phyloP scores from a whole-genome alignment of 176 grass and related monocot species.

The Urochloa ruziziensis region DNA sequence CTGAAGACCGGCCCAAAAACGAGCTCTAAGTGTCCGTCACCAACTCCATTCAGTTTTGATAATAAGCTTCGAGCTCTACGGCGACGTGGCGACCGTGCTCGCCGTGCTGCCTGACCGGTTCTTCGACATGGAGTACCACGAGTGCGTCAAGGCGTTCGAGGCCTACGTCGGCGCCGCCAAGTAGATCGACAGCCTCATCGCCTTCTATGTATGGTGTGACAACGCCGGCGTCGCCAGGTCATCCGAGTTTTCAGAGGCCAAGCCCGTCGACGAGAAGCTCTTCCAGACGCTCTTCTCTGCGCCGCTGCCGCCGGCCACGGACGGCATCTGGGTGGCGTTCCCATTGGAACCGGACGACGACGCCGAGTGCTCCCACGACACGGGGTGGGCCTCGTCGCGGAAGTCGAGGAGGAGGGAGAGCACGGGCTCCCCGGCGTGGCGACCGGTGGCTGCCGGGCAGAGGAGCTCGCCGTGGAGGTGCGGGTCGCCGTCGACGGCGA shows the following conservation, averaged over 20 bases:
- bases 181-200: conserved; percentile 57
- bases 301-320: not conserved
- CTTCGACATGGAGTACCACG: conserved; percentile 79
- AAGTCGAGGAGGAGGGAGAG: too few species aligned
- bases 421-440: too few species aligned
- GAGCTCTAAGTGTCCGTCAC: too few species aligned
- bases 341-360: conserved; percentile 48
- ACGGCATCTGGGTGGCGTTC: conserved; percentile 60
- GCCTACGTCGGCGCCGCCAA: conserved; percentile 55
- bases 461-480: too few species aligned
- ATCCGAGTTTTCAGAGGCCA: conserved; percentile 56
- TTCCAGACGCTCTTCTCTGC: conserved; percentile 70
- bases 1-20: too few species aligned
- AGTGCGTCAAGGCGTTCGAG: conserved; percentile 73
- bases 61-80: conserved; percentile 54
- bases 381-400: too few species aligned
- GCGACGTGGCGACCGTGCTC: conserved; percentile 47
- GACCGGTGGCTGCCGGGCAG: too few species aligned
- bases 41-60: too few species aligned
- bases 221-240: conserved; percentile 44
- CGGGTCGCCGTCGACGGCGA: too few species aligned
- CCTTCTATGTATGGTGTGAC: conserved; percentile 66
- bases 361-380: too few species aligned
- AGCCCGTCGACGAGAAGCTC: conserved; percentile 51
- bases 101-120: conserved; percentile 65